Conservation (phyloP, 108 stramenopile genomes). For the Aurantiochytrium sp. region DNA sequence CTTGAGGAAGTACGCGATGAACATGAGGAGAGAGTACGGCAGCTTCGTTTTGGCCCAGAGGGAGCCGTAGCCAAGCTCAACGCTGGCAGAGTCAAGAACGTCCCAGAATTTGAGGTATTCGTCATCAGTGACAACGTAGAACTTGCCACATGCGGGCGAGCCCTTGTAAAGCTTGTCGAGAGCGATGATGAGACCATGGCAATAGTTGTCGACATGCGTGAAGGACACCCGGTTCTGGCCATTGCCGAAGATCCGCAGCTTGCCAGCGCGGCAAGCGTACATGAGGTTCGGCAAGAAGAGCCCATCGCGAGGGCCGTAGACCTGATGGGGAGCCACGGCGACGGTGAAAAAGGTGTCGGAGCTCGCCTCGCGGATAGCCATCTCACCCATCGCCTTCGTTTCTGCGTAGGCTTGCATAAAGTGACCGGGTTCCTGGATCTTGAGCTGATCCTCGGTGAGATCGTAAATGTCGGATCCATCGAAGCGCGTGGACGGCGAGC, state of each 20-base stretch:
- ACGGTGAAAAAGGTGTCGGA: constrained; percentile 62
- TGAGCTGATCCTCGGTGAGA: constrained; percentile 62
- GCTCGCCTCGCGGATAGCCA: constrained; percentile 60
- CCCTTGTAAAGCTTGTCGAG: constrained; percentile 65
- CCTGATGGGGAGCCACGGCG: constrained; percentile 90
- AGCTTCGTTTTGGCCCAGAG: constrained; percentile 70
- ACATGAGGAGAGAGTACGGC: constrained; percentile 64
- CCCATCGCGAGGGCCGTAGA: constrained; percentile 83
- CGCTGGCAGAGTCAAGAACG: constrained; percentile 71
- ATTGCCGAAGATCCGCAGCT: constrained; percentile 79
- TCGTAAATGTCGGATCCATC: constrained; percentile 79
- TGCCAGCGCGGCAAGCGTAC: constrained; percentile 70
- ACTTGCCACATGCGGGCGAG: constrained; percentile 78
- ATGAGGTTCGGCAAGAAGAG: constrained; percentile 84
- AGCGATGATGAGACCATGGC: constrained; percentile 83
- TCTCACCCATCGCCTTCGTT: constrained; percentile 87
- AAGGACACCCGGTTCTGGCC: constrained; percentile 80
- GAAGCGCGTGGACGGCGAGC: constrained; percentile 87
- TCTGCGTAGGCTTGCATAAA: constrained; percentile 84
- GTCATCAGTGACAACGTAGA: constrained; percentile 95
- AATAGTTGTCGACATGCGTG: constrained; percentile 93
- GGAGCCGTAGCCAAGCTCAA: constrained; percentile 77
- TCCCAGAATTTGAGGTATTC: constrained; percentile 74
- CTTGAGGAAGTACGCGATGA: constrained; percentile 68
- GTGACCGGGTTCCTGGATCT: constrained; percentile 47